Conservation (phyloP, 192 early-diverging fungal species). For the Phycomyces blakesleeanus region DNA sequence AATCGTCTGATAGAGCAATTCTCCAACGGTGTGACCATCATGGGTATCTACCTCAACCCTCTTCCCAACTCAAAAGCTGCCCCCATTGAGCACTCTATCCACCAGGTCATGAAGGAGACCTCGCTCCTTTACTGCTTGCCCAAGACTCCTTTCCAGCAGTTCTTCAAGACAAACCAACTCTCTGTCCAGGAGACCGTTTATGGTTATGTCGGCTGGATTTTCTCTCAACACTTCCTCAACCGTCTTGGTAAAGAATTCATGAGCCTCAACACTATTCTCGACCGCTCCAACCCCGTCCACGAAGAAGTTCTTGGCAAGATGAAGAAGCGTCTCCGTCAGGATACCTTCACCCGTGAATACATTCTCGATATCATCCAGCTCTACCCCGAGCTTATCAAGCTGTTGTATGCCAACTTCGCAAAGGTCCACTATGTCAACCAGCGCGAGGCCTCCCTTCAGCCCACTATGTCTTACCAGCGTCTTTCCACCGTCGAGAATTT, state of each 20-base stretch:
- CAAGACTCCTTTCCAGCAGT: conserved; percentile 87
- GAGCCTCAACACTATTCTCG: conserved; percentile 79
- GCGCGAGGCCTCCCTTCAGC: conserved; percentile 44
- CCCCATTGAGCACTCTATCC: conserved; percentile 85
- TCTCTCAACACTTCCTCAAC: conserved; percentile 98
- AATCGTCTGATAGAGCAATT: conserved; percentile 77
- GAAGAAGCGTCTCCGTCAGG: conserved; percentile 95
- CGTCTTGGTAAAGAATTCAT: conserved; percentile 93
- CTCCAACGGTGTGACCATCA: conserved; percentile 95
- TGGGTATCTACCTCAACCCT: conserved; percentile 88
- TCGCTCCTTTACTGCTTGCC: conserved; percentile 95
- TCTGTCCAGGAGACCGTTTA: conserved; percentile 96
- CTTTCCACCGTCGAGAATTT: conserved; percentile 72
- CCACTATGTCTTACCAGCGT: conserved; percentile 88
- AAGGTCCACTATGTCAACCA: conserved; percentile 89
- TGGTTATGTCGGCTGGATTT: conserved; percentile 96
- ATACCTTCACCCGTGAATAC: conserved; percentile 98
- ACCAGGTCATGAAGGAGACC: conserved; percentile 96
- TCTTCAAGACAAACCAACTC: conserved; percentile 90
- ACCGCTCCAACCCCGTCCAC: conserved; percentile 75
- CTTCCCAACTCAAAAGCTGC: conserved; percentile 71
- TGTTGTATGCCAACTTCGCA: conserved; percentile 94
- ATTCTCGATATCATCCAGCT: conserved; percentile 94
- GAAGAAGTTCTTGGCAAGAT: conserved; percentile 94
- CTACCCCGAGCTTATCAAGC: conserved; percentile 90